Evolutionary conservation across 768 basidiomycete genomes (phyloP).

Genomic region (Kwoniella mangroviensis): DNA sequence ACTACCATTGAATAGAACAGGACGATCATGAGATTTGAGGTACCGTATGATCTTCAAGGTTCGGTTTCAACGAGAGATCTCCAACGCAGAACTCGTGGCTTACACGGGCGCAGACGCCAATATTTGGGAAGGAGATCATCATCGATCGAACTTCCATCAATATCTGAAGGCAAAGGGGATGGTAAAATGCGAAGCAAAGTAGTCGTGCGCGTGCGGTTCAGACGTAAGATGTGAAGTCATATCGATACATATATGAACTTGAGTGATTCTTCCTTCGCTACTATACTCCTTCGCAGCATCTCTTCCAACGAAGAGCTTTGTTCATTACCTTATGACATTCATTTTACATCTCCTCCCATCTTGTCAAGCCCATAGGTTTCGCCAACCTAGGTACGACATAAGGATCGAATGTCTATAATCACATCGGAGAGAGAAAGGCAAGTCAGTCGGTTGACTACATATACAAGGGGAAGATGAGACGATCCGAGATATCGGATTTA

Average conservation of each 20-base stretch:
- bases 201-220: no score
- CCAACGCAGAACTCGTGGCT: no score
- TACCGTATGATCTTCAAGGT: no score
- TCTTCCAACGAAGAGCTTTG: neutral
- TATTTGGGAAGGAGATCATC: neutral
- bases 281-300: neutral
- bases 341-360: conserved; percentile 53
- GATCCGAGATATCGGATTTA: conserved; percentile 14
- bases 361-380: conserved; percentile 56
- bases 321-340: neutral
- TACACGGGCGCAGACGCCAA: neutral
- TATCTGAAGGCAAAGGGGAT: no score
- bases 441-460: neutral
- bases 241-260: no score
- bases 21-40: neutral
- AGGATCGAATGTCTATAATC: conserved; percentile 55
- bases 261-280: no score
- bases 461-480: neutral
- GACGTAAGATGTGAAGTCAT: no score
- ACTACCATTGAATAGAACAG: neutral
- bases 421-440: neutral
- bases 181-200: no score
- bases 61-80: no score
- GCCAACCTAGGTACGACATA: conserved; percentile 57
- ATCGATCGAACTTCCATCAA: no score